Percentiles rank a stretch among this genome's conserved stretches.
Evolutionary conservation across 768 basidiomycete species (phyloP).

Genomic region (Antrodiella citrinella): DNA sequence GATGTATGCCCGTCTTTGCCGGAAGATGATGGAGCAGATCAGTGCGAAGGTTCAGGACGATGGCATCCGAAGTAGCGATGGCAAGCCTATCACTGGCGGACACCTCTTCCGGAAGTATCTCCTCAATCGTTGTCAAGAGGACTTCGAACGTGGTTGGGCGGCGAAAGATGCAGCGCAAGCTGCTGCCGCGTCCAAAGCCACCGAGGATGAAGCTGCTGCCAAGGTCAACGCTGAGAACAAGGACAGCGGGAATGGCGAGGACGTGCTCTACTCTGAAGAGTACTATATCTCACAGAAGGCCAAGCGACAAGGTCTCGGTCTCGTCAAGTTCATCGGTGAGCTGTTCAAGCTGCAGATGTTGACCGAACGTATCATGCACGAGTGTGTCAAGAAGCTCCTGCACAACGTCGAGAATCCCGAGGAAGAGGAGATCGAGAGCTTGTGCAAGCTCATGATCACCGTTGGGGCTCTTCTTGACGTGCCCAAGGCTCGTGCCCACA

Average conservation of each 20-base stretch:
- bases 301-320: constrained; percentile 92
- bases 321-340: constrained; percentile 98
- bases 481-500: constrained; percentile 70
- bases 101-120: constrained; percentile 96
- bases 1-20: constrained; percentile 94
- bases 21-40: constrained; percentile 94
- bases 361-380: constrained; percentile 96
- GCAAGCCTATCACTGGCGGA: constrained; percentile 87
- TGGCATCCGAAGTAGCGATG: constrained; percentile 70
- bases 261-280: constrained; percentile 86
- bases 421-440: constrained; percentile 95
- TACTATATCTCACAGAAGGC: constrained; percentile 93
- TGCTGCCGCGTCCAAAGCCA: constrained; percentile 78
- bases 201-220: constrained; percentile 76
- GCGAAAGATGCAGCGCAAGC: constrained; percentile 81
- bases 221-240: constrained; percentile 54
- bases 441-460: constrained; percentile 88
- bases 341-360: constrained; percentile 99
- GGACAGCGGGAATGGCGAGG: constrained; percentile 41
- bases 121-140: constrained; percentile 93
- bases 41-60: constrained; percentile 84
- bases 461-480: constrained; percentile 82
- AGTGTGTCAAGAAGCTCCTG: constrained; percentile 93
- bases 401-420: constrained; percentile 92
- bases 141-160: constrained; percentile 95